phyloP scores from a whole-genome alignment of 2,329 filamentous ascomycete genomes.

The Fusarium solani-melongenae region DNA sequence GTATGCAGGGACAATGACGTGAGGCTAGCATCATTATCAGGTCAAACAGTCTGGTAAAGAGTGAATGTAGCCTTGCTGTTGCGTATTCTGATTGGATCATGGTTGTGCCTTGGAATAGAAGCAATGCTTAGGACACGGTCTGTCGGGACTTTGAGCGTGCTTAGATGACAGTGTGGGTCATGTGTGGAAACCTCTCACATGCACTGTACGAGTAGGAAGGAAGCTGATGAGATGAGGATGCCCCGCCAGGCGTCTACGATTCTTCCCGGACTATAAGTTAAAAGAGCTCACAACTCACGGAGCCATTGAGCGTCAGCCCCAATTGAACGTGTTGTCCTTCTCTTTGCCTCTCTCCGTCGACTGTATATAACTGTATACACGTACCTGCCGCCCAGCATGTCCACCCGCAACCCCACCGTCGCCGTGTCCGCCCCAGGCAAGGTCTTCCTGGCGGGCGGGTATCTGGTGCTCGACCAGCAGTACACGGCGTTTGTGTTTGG shows the following conservation, averaged over 20 bases:
- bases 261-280: slow-evolving; percentile 29
- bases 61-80: neutral
- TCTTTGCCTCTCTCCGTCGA: neutral
- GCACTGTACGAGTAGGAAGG: slow-evolving; percentile 31
- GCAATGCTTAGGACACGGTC: neutral
- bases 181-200: neutral
- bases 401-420: slow-evolving; percentile 49
- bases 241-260: slow-evolving; percentile 37
- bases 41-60: neutral
- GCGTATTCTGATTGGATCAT: slow-evolving; percentile 9
- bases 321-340: neutral
- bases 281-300: slow-evolving; percentile 25
- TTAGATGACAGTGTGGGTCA: slow-evolving; percentile 27
- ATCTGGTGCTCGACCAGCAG: slow-evolving; percentile 88
- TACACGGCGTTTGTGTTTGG: slow-evolving; percentile 83
- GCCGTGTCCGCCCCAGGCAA: slow-evolving; percentile 94
- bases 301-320: slow-evolving; percentile 4
- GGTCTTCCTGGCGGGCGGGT: slow-evolving; percentile 93
- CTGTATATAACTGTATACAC: neutral
- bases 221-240: slow-evolving; percentile 26
- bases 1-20: slow-evolving; percentile 8
- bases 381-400: slow-evolving; percentile 17
- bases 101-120: neutral
- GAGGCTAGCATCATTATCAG: slow-evolving; percentile 24
- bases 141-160: neutral